phyloP scores from a whole-genome alignment of 2,329 filamentous ascomycete genomes.

The Diaporthe batatas region DNA sequence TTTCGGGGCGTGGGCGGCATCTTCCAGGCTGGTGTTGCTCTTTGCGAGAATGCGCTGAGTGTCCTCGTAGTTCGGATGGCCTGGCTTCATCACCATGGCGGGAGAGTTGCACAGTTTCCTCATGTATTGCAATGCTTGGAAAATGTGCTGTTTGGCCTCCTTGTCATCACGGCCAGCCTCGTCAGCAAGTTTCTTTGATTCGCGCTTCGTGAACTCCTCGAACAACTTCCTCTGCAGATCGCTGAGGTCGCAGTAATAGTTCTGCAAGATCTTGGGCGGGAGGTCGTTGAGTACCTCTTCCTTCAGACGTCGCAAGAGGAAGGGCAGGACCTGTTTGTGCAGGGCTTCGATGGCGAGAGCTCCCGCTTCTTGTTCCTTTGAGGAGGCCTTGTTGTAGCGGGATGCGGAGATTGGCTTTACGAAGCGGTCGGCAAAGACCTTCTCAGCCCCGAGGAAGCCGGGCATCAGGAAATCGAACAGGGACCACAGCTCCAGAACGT shows the following conservation, averaged over 20 bases:
- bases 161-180: conserved; percentile 89
- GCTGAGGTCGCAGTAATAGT: conserved; percentile 98
- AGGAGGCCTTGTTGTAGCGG: conserved; percentile 95
- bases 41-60: conserved; percentile 84
- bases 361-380: conserved; percentile 97
- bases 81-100: conserved; percentile 94
- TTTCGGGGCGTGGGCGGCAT: conserved; percentile 91
- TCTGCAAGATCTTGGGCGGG: conserved; percentile 97
- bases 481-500: conserved; percentile 96
- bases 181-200: conserved; percentile 87
- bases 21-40: conserved; percentile 85
- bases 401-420: conserved; percentile 95
- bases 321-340: conserved; percentile 97
- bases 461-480: conserved; percentile 99
- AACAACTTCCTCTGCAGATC: conserved; percentile 96
- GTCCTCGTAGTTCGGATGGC: conserved; percentile 89
- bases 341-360: conserved; percentile 97
- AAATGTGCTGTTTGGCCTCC: conserved; percentile 97
- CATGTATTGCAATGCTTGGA: conserved; percentile 99
- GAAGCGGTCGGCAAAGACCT: conserved; percentile 96
- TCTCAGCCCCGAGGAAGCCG: conserved; percentile 92
- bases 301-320: conserved; percentile 94
- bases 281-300: conserved; percentile 97
- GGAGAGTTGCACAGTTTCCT: conserved; percentile 99
- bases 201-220: conserved; percentile 95